A percentile compares a stretch with the other conserved stretches of the same genome.
Conservation (phyloP, 305 asterid genomes). For the Fraxinus latifolia region DNA sequence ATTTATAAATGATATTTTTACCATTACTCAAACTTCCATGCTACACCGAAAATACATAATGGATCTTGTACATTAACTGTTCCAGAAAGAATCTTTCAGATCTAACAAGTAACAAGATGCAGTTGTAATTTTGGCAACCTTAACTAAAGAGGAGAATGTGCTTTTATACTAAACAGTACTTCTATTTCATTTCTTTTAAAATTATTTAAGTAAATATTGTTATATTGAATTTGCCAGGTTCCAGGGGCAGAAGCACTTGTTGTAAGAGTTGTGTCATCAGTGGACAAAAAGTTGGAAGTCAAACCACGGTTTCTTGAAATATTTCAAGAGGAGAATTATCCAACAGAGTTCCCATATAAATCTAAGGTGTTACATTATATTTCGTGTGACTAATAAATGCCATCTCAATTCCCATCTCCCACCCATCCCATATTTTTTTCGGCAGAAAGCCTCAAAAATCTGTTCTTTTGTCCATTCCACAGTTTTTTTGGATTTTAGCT, state of each 20-base stretch:
- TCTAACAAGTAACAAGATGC: background rate
- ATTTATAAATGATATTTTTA: background rate
- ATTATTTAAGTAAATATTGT: background rate
- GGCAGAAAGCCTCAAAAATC: background rate
- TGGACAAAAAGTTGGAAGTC: constrained; percentile 94
- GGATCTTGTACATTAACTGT: background rate
- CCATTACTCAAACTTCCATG: background rate
- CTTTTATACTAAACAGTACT: background rate
- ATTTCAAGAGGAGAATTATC: constrained; percentile 85
- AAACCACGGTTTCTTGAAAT: constrained; percentile 87
- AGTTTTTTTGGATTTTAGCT: background rate
- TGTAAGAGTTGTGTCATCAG: constrained; percentile 88
- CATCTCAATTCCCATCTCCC: background rate
- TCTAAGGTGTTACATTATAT: constrained; percentile 58
- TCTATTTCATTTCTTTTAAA: background rate
- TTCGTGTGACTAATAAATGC: background rate
- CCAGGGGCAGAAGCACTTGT: constrained; percentile 96
- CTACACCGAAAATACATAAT: background rate
- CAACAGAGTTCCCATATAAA: constrained; percentile 74
- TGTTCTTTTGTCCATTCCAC: background rate
- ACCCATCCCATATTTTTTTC: background rate
- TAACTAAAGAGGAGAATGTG: background rate
- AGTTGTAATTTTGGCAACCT: background rate
- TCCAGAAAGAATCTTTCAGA: background rate
- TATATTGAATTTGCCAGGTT: constrained; percentile 51